phyloP scores from a whole-genome alignment of 805 yeast genomes.

The Nakazawaea anatomiae region DNA sequence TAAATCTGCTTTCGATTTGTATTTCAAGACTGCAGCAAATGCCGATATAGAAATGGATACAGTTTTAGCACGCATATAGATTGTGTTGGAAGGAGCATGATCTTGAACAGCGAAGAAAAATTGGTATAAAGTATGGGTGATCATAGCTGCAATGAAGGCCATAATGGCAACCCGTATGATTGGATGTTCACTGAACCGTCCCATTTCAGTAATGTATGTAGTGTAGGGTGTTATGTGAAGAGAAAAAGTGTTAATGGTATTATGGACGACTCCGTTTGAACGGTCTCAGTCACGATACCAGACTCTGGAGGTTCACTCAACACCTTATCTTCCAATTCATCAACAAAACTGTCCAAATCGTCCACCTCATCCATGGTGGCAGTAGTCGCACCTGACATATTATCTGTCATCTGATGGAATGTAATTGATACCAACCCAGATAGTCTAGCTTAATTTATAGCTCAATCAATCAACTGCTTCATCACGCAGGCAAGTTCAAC shows the following conservation, averaged over 20 bases:
- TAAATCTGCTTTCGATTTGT: background rate
- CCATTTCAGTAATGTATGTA: no score
- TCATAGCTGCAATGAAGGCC: background rate
- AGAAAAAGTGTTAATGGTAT: no score
- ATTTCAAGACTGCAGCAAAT: background rate
- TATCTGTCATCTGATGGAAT: background rate
- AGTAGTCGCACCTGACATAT: background rate
- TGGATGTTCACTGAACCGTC: background rate
- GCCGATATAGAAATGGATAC: background rate
- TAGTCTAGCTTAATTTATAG: no score
- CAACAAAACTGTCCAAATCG: conserved; percentile 80
- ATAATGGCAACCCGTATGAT: background rate
- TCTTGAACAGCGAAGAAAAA: background rate
- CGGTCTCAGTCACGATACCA: conserved; percentile 14
- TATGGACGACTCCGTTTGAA: no score
- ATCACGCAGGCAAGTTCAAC: no score
- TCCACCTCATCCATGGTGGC: conserved; percentile 44
- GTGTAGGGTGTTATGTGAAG: no score
- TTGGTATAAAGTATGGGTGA: background rate
- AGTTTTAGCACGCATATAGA: background rate
- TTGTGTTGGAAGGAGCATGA: background rate
- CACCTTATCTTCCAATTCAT: conserved; percentile 67
- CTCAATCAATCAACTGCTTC: no score
- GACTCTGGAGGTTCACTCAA: conserved; percentile 58
- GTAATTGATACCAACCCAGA: no score